Percentiles rank a stretch among this genome's conserved stretches.
These are phyloP conservation scores for Lipomyces mesembrius DNA, from an alignment of 805 yeast genomes.

Conservation along the genomic window DNA sequence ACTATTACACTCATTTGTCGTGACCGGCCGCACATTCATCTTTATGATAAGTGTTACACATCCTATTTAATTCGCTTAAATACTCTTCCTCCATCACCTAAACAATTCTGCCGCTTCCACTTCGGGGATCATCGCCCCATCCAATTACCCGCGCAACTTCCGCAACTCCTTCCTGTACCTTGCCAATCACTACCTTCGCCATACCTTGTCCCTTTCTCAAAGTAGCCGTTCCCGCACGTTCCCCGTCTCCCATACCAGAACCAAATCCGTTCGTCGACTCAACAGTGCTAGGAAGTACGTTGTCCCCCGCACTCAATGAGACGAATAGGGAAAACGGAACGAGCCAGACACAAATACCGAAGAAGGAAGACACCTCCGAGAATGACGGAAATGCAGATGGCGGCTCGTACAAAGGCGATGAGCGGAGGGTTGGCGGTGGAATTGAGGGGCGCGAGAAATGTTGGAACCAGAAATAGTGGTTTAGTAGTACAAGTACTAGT, in stretches of 20 bases:
- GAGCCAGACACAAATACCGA: constrained; percentile 92
- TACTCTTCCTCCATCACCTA: background rate
- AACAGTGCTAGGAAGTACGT: constrained; percentile 65
- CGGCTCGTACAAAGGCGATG: constrained; percentile 34
- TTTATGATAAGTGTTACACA: background rate
- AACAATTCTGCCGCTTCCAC: constrained; percentile 28
- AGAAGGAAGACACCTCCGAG: constrained; percentile 91
- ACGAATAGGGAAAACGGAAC: constrained; percentile 92
- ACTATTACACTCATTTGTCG: background rate
- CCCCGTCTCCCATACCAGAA: constrained; percentile 1
- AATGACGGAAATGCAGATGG: constrained; percentile 73
- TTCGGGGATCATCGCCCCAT: constrained; percentile 32
- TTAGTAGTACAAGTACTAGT: constrained; percentile 63
- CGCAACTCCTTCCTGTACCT: constrained; percentile 35
- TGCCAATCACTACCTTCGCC: constrained; percentile 36
- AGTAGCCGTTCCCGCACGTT: constrained; percentile 14
- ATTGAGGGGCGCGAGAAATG: constrained; percentile 55
- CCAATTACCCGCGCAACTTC: constrained; percentile 36
- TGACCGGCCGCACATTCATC: background rate
- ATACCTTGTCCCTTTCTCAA: constrained; percentile 29
- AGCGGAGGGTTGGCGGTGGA: constrained; percentile 34
- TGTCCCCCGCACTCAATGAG: constrained; percentile 88
- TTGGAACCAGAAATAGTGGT: constrained; percentile 89
- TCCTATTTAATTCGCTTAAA: background rate
- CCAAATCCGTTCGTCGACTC: constrained; percentile 21